Evolutionary conservation across 1,284 basidiomycete species (phyloP).

Genomic region (Anthracocystis setariae): DNA sequence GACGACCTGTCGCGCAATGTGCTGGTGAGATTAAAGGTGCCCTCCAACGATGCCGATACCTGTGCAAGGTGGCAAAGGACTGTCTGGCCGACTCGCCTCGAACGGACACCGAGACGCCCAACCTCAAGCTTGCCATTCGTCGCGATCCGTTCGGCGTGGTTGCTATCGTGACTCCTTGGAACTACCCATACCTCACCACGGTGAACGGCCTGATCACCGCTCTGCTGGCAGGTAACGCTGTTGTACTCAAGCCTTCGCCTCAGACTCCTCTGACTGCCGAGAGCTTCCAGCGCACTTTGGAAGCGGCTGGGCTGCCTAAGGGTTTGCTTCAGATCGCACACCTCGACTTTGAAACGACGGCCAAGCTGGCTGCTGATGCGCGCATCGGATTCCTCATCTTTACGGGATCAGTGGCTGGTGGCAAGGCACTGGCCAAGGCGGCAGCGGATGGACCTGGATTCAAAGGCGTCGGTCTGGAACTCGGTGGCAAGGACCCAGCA

Average conservation of each 20-base stretch:
- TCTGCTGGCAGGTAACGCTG: constrained; percentile 76
- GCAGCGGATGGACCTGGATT: constrained; percentile 75
- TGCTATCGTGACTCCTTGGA: constrained; percentile 87
- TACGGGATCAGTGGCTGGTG: constrained; percentile 82
- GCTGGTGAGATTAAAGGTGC: constrained; percentile 84
- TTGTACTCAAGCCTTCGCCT: constrained; percentile 91
- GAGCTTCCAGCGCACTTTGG: constrained; percentile 77
- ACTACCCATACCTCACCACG: constrained; percentile 72
- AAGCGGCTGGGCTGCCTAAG: constrained; percentile 79
- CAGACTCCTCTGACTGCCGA: constrained; percentile 90
- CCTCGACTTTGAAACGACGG: constrained; percentile 76
- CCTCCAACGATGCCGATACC: constrained; percentile 81
- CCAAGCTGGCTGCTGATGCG: constrained; percentile 76
- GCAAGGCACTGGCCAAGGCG: constrained; percentile 75
- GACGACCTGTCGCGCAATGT: constrained; percentile 81
- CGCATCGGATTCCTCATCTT: constrained; percentile 85
- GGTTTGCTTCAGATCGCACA: constrained; percentile 84
- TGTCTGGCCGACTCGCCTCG: constrained; percentile 81
- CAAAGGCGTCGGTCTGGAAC: constrained; percentile 78
- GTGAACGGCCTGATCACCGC: constrained; percentile 82
- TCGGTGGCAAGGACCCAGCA: constrained; percentile 95
- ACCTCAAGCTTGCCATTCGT: constrained; percentile 83
- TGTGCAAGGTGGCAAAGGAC: constrained; percentile 83
- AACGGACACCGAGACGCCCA: constrained; percentile 80
- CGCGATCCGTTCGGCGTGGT: constrained; percentile 87